Evolutionary conservation across 1,284 basidiomycete genomes (phyloP).

Genomic region (Ustilago nuda): DNA sequence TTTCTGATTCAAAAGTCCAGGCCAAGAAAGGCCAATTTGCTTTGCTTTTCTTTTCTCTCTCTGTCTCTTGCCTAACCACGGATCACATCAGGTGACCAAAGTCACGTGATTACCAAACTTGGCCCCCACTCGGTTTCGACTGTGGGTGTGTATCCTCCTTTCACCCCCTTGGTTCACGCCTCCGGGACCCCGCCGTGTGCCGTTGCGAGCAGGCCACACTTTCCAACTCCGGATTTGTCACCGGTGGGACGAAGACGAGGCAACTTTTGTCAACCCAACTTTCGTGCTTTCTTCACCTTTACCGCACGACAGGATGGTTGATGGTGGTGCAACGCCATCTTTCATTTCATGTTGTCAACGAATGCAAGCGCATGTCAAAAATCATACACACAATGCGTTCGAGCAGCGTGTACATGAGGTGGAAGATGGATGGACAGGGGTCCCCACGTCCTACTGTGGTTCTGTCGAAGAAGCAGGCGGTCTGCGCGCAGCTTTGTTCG

Average conservation of each 20-base stretch:
- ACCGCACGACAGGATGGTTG: not conserved
- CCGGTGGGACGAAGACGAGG: not conserved
- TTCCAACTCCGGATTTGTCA: not conserved
- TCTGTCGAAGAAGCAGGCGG: not conserved
- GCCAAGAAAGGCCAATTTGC: conserved; percentile 7
- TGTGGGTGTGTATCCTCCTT: no score
- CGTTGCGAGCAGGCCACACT: not conserved
- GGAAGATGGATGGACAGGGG: conserved; percentile 12
- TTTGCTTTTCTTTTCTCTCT: not conserved
- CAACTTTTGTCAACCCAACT: not conserved
- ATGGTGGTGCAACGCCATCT: not conserved
- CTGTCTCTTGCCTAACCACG: not conserved
- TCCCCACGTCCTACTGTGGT: not conserved
- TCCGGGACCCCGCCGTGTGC: not conserved
- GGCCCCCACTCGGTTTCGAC: not conserved
- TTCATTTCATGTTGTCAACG: conserved; percentile 2
- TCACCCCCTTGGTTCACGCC: not conserved
- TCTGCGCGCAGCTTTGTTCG: not conserved
- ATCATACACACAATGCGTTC: no score
- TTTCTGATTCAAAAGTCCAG: conserved; percentile 5
- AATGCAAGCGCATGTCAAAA: not conserved
- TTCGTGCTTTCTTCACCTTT: not conserved
- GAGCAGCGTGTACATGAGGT: not conserved
- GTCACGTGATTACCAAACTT: no score
- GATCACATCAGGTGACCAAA: not conserved